Conservation (phyloP, 441 rosid species). For the Populus hybrid region DNA sequence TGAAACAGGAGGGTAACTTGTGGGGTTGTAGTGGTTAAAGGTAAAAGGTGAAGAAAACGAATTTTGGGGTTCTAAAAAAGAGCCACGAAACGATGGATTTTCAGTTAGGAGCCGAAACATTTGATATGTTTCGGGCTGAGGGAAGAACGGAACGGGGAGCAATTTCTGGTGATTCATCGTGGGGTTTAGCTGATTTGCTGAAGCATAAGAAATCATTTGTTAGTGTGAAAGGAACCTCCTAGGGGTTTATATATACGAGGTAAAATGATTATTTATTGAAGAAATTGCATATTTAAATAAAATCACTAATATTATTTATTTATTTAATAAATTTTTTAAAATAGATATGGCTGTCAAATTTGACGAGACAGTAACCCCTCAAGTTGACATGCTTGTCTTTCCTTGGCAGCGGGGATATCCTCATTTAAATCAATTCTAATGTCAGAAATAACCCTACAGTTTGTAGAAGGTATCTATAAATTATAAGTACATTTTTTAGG, state of each 20-base stretch:
- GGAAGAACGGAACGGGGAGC: slow-evolving; percentile 33
- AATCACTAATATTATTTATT: too few relatives aligned
- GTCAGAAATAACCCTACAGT: not conserved
- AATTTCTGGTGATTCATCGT: slow-evolving; percentile 18
- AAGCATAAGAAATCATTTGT: not conserved
- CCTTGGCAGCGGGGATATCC: slow-evolving; percentile 11
- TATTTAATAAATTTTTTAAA: not conserved
- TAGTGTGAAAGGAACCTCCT: not conserved
- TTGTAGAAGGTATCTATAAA: too few relatives aligned
- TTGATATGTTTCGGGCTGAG: slow-evolving; percentile 17
- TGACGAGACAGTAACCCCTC: slow-evolving; percentile 46
- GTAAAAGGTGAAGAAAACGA: slow-evolving; percentile 9
- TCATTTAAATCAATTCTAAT: not conserved
- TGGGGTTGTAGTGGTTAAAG: slow-evolving; percentile 11
- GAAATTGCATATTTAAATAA: not conserved
- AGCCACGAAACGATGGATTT: slow-evolving; percentile 17
- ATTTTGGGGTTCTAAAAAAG: slow-evolving; percentile 12
- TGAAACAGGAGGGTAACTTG: not conserved
- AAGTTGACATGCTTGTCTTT: slow-evolving; percentile 29
- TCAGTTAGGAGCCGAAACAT: slow-evolving; percentile 21
- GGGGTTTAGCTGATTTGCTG: not conserved
- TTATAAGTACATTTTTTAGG: not conserved
- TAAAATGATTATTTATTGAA: not conserved
- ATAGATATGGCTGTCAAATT: slow-evolving; percentile 41
- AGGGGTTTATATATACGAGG: not conserved